Base-by-base conservation (phyloP, 768 basidiomycete genomes). In the Nidula microcarpa region DNA sequence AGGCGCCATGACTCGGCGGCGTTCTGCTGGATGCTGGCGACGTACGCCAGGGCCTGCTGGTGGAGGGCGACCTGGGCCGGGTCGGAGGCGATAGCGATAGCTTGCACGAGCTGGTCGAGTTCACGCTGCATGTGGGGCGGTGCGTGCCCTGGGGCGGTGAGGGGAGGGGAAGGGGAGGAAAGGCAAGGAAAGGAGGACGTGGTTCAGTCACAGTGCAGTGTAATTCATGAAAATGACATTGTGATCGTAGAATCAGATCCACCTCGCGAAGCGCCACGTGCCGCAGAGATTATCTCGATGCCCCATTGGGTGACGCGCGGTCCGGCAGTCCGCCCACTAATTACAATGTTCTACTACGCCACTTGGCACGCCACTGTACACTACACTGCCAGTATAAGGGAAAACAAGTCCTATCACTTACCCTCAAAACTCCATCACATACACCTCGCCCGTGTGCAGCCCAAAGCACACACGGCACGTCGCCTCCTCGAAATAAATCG, bases 1-100 rank as follows among this genome's bases (percentile, higher is more conserved):
- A 94, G 77, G 65, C 86, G 79, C 94, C 95, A 98, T 16, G 85
- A 83, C 57, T 81, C 80, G 55, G 77, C 75, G 11, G 87, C 78
- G 67, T 89, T 89, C 67, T 85, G 83, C 62, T 91, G 88, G 56
- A 97, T 77, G 52, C 78, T 81, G 32, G 82, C 78, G 33, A 98
- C 76, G 68, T 89, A 98, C 52, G 87, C 84, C 60, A 97, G 76
- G 34, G 95, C 95, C 67, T 95, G 87, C 54, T 86, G 87, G 70
- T 94, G 91, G 34, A 96, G 71, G 30, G 79, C 66, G 52, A 73
- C 75, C 68, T 86, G 88, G 11, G 76, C 73, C 51, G 87, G 88
- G 74, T 94, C 87, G 55, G 89, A 89, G 49, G 94, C 94, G 72
- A 96, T 87, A 65, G 80, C 74, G 69, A 95, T 93, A 47, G 94